Evolutionary conservation across 2,329 filamentous ascomycete genomes (phyloP).

Genomic region (Ceratocystis cacaofunesta): DNA sequence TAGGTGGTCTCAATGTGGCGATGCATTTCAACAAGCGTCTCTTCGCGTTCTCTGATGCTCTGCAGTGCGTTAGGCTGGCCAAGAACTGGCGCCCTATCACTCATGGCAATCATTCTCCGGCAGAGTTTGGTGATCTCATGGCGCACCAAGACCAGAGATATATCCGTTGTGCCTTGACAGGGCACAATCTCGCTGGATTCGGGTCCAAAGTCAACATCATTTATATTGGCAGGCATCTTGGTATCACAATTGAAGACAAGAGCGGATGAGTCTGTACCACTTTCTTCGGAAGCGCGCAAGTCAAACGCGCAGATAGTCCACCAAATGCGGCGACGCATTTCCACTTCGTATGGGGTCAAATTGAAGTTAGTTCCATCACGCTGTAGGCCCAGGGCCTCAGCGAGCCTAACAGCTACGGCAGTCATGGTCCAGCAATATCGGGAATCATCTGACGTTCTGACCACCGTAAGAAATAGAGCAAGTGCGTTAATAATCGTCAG

Average conservation of each 20-base stretch:
- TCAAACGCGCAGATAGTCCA: conserved; percentile 46
- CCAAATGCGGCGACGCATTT: conserved; percentile 47
- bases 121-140: conserved; percentile 31
- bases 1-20: conserved; percentile 41
- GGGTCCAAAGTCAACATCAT: conserved; percentile 34
- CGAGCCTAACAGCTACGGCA: conserved; percentile 42
- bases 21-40: conserved; percentile 26
- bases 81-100: conserved; percentile 9
- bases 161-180: conserved; percentile 37
- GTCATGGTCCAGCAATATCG: conserved; percentile 47
- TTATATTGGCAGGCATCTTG: conserved; percentile 34
- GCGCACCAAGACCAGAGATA: conserved; percentile 33
- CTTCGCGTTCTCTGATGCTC: conserved; percentile 13
- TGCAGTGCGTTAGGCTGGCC: conserved; percentile 14
- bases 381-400: conserved; percentile 45
- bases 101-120: conserved; percentile 20
- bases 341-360: conserved; percentile 42
- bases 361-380: conserved; percentile 37
- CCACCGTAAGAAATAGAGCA: conserved; percentile 38
- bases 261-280: conserved; percentile 28
- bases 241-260: conserved; percentile 32
- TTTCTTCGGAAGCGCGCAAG: conserved; percentile 38
- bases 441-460: conserved; percentile 33
- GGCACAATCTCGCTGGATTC: conserved; percentile 35
- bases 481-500: conserved; percentile 44